Conservation (phyloP, 371 early-diverging fungal species). For the Haplosporangium sp. region DNA sequence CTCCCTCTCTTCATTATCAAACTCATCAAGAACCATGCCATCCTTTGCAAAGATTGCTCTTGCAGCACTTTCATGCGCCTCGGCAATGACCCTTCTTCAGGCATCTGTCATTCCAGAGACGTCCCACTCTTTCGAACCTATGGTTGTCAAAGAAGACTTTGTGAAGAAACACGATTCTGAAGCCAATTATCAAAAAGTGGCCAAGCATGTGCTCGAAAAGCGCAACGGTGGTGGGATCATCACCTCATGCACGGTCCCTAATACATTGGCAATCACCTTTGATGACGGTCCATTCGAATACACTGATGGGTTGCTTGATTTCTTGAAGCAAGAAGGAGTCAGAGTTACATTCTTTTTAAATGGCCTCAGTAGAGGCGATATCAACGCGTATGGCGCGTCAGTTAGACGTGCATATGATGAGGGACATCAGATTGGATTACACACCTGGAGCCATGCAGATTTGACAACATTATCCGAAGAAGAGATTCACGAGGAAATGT, state of each 20-base stretch:
- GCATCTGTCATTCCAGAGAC: conserved; percentile 1
- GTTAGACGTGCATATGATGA: conserved; percentile 58
- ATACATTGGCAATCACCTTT: conserved; percentile 59
- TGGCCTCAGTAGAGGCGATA: conserved; percentile 59
- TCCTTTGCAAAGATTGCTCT: not conserved
- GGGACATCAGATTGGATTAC: conserved; percentile 67
- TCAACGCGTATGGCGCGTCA: conserved; percentile 38
- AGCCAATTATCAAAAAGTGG: not conserved
- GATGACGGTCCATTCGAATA: conserved; percentile 74
- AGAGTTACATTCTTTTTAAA: conserved; percentile 80
- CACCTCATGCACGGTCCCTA: conserved; percentile 11
- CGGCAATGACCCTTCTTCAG: conserved; percentile 5
- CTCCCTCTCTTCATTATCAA: no score
- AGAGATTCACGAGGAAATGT: conserved; percentile 40
- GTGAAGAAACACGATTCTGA: not conserved
- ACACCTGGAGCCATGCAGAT: conserved; percentile 65
- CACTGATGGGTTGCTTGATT: conserved; percentile 62
- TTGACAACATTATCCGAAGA: conserved; percentile 55
- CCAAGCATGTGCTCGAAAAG: conserved; percentile 15
- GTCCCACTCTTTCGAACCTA: not conserved
- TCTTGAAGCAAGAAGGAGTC: conserved; percentile 56
- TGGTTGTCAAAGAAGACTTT: not conserved
- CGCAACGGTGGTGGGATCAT: conserved; percentile 9
- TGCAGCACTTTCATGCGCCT: not conserved
- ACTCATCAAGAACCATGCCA: not conserved